phyloP scores from a whole-genome alignment of 352 stramenopile genomes.

The Phytophthora podocarpi region DNA sequence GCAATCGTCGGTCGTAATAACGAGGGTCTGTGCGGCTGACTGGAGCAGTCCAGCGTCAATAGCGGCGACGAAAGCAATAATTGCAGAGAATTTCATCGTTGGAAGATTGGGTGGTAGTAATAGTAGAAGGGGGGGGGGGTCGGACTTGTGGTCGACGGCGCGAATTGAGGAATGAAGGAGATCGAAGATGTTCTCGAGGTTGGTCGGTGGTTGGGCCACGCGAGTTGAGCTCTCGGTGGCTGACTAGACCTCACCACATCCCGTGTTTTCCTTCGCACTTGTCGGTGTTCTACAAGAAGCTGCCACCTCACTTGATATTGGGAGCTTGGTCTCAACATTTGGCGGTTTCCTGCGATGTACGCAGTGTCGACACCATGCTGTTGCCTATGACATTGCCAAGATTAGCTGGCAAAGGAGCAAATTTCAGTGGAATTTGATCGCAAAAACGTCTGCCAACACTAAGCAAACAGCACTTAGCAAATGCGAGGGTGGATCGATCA shows the following conservation, averaged over 20 bases:
- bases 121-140: neutral
- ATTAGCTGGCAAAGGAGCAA: conserved; percentile 3
- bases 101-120: neutral
- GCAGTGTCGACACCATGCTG: neutral
- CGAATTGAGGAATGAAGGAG: conserved; percentile 28
- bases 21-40: neutral
- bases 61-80: conserved; percentile 11
- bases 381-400: too few species aligned
- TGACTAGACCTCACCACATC: conserved; percentile 3
- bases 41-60: conserved; percentile 14
- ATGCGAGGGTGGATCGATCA: too few species aligned
- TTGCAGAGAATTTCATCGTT: conserved; percentile 32
- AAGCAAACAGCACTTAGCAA: too few species aligned
- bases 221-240: conserved; percentile 2
- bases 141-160: conserved; percentile 7
- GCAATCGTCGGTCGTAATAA: conserved; percentile 24
- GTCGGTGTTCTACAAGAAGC: conserved; percentile 27
- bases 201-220: neutral
- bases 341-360: conserved; percentile 20
- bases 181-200: neutral
- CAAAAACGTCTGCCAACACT: too few species aligned
- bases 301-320: conserved; percentile 19
- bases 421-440: conserved; percentile 18
- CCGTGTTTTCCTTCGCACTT: conserved; percentile 14
- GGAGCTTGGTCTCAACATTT: conserved; percentile 7